Base-by-base conservation (phyloP, 345 rosid genomes). In the Rhizophora mangle region DNA sequence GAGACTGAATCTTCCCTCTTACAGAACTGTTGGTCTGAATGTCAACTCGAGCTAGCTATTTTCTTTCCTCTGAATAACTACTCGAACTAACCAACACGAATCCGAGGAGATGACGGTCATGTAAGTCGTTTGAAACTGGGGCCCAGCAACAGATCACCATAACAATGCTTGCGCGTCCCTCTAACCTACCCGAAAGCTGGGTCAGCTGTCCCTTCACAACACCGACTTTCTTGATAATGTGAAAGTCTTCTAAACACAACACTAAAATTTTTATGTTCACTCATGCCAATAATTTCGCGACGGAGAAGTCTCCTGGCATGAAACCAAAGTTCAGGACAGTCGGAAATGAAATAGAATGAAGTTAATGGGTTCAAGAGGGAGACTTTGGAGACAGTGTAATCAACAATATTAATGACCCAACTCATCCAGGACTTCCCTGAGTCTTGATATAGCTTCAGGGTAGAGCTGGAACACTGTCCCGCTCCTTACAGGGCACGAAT, bases 81-180 rank as follows among this genome's bases (percentile, higher is more conserved):
- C 11, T 37, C 10, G 13, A 37, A 7, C 46, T 2, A 39, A 39
- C 46, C 46, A 39, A 39, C 8, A 9, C 13, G 13, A 37, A 37
- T 11, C 43, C 11, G 13, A 9, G 43, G 43, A 8, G 43, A 37
- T 13, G 43, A 9, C 75, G 24, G 16, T 61, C 34, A 72, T 70
- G 70, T 70, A 1, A 74, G 84, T 86, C 86, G 82, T 80, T 85
- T 70, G 68, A 75, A 70, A 29, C 66, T 54, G 81, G 85, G 77
- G n/a, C 81, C 83, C 69, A 31, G 15, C 46, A 73, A 79, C 91
- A 83, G 86, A 83, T 84, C 86, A 77, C 73, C 7, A n/a, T 54
- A 83, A 76, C 89, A 89, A 85, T 86, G 89, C 62, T 65, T 82
- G 70, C 85, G 82, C 83, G 87, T 78, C 68, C 71, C 65, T 24